A percentile compares a stretch with the other conserved stretches of the same genome.
Evolutionary conservation across 2,329 filamentous ascomycete species (phyloP).

Genomic region (Pochonia chlamydosporia): DNA sequence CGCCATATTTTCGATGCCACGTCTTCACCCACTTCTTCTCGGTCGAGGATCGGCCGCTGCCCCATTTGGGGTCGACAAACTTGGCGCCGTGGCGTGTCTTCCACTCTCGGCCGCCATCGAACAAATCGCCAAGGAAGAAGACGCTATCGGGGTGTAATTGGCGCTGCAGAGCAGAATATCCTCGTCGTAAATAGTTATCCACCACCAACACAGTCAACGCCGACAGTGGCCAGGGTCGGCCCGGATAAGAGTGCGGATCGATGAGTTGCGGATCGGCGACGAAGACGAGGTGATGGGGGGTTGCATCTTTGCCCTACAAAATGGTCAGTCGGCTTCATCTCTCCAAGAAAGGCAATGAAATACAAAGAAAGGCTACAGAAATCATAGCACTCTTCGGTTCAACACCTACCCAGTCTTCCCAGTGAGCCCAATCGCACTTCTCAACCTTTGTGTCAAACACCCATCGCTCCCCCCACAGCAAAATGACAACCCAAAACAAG

Average conservation of each 20-base stretch:
- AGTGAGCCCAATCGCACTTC: conserved; percentile 74
- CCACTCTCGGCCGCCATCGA: conserved; percentile 96
- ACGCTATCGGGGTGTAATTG: conserved; percentile 78
- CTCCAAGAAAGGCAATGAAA: no score
- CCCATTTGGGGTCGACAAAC: conserved; percentile 56
- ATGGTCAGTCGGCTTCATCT: conserved; percentile 1
- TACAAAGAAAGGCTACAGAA: no score
- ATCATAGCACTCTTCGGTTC: conserved; percentile 1
- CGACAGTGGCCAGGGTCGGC: conserved; percentile 58
- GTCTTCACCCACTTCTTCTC: conserved; percentile 54
- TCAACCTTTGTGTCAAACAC: conserved; percentile 66
- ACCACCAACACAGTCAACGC: conserved; percentile 57
- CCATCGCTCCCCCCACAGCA: conserved; percentile 83
- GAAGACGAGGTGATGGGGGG: conserved; percentile 78
- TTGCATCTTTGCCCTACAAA: conserved; percentile 66
- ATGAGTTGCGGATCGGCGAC: conserved; percentile 89
- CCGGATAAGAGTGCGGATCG: conserved; percentile 91
- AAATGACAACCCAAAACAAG: conserved; percentile 65
- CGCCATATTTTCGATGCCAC: conserved; percentile 70
- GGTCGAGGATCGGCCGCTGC: conserved; percentile 40
- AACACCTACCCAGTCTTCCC: conserved; percentile 82
- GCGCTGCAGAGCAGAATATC: conserved; percentile 72
- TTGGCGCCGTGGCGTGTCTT: conserved; percentile 56
- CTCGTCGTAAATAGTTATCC: conserved; percentile 82
- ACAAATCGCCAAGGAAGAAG: conserved; percentile 88